A percentile compares a stretch with the other conserved stretches of the same genome.
These are phyloP conservation scores for Cryptococcus sp. DNA, from an alignment of 1,284 basidiomycete genomes.

Conservation along the genomic window DNA sequence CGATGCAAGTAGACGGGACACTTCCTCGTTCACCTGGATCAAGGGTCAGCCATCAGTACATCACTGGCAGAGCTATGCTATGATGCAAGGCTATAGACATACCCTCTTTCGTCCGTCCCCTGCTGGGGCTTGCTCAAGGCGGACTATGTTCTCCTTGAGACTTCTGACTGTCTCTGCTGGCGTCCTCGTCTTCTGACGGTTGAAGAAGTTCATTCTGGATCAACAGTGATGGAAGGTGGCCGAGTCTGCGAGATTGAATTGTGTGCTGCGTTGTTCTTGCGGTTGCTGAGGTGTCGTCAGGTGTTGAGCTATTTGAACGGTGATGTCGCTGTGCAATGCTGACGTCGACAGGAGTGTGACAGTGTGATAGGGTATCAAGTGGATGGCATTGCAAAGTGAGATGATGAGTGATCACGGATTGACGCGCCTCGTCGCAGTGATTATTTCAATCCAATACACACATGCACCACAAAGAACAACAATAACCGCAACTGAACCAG, in stretches of 20 bases:
- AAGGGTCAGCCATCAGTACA: background rate
- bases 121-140: slow-evolving; percentile 67
- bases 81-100: slow-evolving; percentile 30
- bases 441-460: background rate
- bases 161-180: slow-evolving; percentile 80
- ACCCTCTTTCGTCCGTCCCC: slow-evolving; percentile 78
- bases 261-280: background rate
- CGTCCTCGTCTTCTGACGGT: slow-evolving; percentile 73
- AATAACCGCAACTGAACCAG: background rate
- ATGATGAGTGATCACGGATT: background rate
- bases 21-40: slow-evolving; percentile 39
- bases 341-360: background rate
- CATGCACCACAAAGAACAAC: too few species aligned
- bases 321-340: background rate
- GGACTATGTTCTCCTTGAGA: slow-evolving; percentile 74
- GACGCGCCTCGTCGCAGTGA: background rate
- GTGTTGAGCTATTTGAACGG: background rate
- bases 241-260: too few species aligned
- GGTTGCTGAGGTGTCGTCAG: background rate
- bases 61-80: too few species aligned
- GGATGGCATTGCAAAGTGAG: background rate
- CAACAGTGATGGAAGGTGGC: background rate
- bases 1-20: slow-evolving; percentile 35
- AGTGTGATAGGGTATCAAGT: background rate
- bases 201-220: slow-evolving; percentile 85